phyloP scores from a whole-genome alignment of 1,284 basidiomycete species.

The Anthracocystis setariae region DNA sequence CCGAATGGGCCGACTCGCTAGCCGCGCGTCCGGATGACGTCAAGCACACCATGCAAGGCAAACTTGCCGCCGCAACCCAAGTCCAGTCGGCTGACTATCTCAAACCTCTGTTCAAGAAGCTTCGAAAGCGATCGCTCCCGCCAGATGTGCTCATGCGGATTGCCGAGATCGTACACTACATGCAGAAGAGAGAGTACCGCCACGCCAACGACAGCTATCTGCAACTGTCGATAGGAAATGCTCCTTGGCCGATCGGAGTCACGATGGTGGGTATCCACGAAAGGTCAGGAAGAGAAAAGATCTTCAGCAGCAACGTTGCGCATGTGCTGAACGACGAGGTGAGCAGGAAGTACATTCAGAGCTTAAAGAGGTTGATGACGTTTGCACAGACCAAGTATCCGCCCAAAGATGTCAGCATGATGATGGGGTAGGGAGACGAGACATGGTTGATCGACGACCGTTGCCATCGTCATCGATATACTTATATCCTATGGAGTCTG shows the following conservation, averaged over 20 bases:
- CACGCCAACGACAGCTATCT: constrained; percentile 96
- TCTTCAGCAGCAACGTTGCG: constrained; percentile 93
- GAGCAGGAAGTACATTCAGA: constrained; percentile 97
- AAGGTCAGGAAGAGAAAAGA: constrained; percentile 95
- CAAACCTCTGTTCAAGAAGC: constrained; percentile 91
- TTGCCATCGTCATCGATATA: too few relatives aligned
- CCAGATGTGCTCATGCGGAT: constrained; percentile 87
- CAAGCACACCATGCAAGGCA: constrained; percentile 88
- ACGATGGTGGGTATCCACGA: constrained; percentile 99
- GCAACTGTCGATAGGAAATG: constrained; percentile 94
- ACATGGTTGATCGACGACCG: background rate
- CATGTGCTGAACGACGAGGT: constrained; percentile 99
- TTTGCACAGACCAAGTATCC: constrained; percentile 60
- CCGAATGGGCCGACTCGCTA: constrained; percentile 96
- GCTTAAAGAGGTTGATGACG: constrained; percentile 80
- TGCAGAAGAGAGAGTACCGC: constrained; percentile 94
- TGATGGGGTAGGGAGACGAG: constrained; percentile 46
- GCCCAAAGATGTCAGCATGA: constrained; percentile 53
- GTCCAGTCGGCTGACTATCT: constrained; percentile 95
- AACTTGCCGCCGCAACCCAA: constrained; percentile 91
- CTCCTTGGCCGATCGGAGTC: constrained; percentile 99
- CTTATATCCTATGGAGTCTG: too few relatives aligned
- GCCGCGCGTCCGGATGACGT: constrained; percentile 82
- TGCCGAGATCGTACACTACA: constrained; percentile 93
- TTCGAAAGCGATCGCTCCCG: constrained; percentile 84